These are phyloP conservation scores for Mycosphaerella arachidis DNA, from an alignment of 2,329 filamentous ascomycete genomes.

Conservation along the genomic window DNA sequence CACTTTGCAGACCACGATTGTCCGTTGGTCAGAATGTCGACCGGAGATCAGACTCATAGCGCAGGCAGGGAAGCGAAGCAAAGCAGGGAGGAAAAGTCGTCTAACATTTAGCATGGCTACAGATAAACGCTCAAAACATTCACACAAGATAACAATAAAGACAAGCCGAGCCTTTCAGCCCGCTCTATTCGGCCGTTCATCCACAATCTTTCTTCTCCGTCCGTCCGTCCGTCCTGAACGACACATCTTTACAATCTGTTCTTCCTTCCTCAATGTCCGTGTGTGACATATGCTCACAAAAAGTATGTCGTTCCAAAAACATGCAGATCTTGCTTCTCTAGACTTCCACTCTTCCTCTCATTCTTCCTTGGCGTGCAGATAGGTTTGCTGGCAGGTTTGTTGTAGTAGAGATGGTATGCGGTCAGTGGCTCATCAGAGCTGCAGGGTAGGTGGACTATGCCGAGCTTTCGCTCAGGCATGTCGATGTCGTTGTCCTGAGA, in stretches of 20 bases:
- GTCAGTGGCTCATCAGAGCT: constrained; percentile 21
- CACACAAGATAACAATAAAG: constrained; percentile 2
- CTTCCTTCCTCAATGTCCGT: not conserved
- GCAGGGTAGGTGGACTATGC: constrained; percentile 3
- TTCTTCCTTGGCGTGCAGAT: not conserved
- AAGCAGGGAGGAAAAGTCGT: not conserved
- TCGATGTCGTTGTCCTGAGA: constrained; percentile 14
- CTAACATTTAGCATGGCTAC: constrained; percentile 2
- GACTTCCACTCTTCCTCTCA: constrained; percentile 2
- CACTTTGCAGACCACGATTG: too few species aligned
- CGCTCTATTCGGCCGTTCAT: not conserved
- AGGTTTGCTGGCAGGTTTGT: not conserved
- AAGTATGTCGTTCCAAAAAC: constrained; percentile 8
- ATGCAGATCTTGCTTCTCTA: constrained; percentile 1
- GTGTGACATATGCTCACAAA: not conserved
- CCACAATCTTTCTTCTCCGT: not conserved
- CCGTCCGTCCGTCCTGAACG: not conserved
- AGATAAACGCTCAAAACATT: constrained; percentile 1
- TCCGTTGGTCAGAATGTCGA: too few species aligned
- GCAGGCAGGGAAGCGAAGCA: not conserved
- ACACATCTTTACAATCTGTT: constrained; percentile 5
- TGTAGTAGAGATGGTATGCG: constrained; percentile 22
- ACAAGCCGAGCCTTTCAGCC: not conserved
- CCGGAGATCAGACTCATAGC: too few species aligned
- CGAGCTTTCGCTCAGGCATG: constrained; percentile 13